Base-by-base conservation (phyloP, 306 rosid genomes). In the Pterocarpus macrocarpus region DNA sequence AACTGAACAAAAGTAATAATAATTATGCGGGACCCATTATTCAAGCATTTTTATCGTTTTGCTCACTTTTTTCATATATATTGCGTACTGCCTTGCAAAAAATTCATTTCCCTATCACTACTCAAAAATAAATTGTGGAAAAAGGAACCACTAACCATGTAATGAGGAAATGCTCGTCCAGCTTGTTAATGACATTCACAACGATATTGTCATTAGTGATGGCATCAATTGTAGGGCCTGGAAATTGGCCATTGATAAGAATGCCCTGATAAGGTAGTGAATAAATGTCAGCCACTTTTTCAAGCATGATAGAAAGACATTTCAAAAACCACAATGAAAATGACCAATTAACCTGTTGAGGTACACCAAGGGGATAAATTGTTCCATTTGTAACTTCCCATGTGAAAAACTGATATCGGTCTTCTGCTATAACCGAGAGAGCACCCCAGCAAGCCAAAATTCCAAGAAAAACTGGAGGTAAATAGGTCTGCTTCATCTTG, bases 221-320 rank as follows among this genome's bases (percentile, higher is more conserved):
- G 52, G 90, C 87, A 0, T 95, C 97, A 50, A 95, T 73, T 9
- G 75, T 89, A 8, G 98, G 98, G n/a, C 97, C 97, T 4, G 98
- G 98, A 72, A 91, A 92, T 78, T 92, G 89, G 9, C 97, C 97
- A 65, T 92, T 95, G 47, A 95, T 92, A 59, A 92, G 97, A 76
- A 92, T 95, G 2, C 86, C 97, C 98, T 95, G 83, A 22, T 33
- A 61, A 36, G 7, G 28, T 1, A 56, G 5, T 15, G 49, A 75
- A 13, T 33, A 14, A 22, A 81, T 59, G 16, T 77, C 2, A 80
- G 22, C n/a, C 15, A 12, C 11, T 7, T 71, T 38, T 57, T 28
- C 32, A 47, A 66, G 45, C 52, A 62, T 58, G 59, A 15, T 69
- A 70, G 13, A 49, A 55, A 35, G 10, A 33, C 43, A 58, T 58